Base-by-base conservation (phyloP, 2,329 filamentous ascomycete species). In the Cytospora leucostoma region DNA sequence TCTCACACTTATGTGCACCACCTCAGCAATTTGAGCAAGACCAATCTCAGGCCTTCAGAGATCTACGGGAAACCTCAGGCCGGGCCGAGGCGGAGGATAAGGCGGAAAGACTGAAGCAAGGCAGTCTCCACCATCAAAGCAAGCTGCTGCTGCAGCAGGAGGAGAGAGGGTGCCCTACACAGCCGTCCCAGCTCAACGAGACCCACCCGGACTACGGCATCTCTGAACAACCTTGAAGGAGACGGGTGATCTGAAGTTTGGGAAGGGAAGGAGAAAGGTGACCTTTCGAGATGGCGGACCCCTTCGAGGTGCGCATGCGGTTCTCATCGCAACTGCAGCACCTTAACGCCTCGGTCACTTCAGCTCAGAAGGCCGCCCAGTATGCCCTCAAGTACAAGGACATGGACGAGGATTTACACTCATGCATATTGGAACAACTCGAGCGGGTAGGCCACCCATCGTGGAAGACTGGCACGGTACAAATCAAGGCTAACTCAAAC, bases 251-350 rank as follows among this genome's bases (percentile, higher is more conserved):
- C 3, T 21, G 12, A 7, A 32, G 4, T 27, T 21, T 1, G 19
- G 7, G 40, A 33, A 32, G 15, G 3, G 15, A 52, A 27, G 34
- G 7, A 44, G 21, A 38, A 44, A 19, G 21, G 15, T n/a, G 19
- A 50, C 4, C 13, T 38, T 12, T 27, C 69, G 74, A 62, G 34
- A 87, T 86, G 83, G 79, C 83, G 56, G 93, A 99, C 78, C 95
- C 96, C 7, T 99, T 99, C 77, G 95, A 98, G 81, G 94, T 98
- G 70, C 93, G 95, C 74, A 93, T 99, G 86, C 93, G 93, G 77
- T 99, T 99, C 82, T 97, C 92, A 59, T 85, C 85, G 59, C 91
- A 95, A 74, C 86, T 99, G 32, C 89, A 96, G 69, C 91, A 95
- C 74, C 87, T 99, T 66, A 96, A 93, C 74, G 95, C 95, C 13